Percentiles rank a stretch among this genome's conserved stretches.
Evolutionary conservation across 192 early-diverging fungal genomes (phyloP).

Genomic region (Coemansia sp.): DNA sequence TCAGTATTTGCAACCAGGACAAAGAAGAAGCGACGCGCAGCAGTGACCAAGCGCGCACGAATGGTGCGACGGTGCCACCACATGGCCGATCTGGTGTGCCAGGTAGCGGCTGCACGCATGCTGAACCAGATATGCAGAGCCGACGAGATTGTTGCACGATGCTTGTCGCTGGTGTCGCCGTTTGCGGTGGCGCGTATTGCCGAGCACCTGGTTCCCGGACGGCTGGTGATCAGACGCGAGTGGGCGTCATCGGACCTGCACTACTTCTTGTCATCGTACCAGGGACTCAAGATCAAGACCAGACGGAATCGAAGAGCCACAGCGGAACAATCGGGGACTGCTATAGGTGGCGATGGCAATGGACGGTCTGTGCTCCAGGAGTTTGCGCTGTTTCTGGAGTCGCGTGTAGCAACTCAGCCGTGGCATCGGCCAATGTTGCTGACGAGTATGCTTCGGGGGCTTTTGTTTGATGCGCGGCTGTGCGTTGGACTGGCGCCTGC

Average conservation of each 20-base stretch:
- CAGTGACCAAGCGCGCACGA: slow-evolving; percentile 37
- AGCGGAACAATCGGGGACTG: background rate
- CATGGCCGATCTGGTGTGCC: slow-evolving; percentile 33
- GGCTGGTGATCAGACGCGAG: slow-evolving; percentile 31
- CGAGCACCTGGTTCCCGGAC: slow-evolving; percentile 30
- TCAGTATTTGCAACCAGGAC: background rate
- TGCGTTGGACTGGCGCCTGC: slow-evolving; percentile 37
- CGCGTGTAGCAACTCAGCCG: slow-evolving; percentile 13
- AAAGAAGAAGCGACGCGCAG: slow-evolving; percentile 10
- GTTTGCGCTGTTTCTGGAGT: slow-evolving; percentile 22
- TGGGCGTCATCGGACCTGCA: slow-evolving; percentile 47
- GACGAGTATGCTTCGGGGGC: slow-evolving; percentile 26
- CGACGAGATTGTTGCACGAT: slow-evolving; percentile 8
- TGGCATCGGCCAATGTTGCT: slow-evolving; percentile 52
- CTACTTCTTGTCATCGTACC: slow-evolving; percentile 23
- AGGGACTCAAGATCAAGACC: background rate
- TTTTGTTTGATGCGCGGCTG: slow-evolving; percentile 38
- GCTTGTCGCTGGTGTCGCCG: slow-evolving; percentile 30
- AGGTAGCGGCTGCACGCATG: slow-evolving; percentile 9
- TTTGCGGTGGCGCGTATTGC: slow-evolving; percentile 18
- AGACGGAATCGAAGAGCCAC: background rate
- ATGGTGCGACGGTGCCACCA: slow-evolving; percentile 39
- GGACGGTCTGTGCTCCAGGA: slow-evolving; percentile 5
- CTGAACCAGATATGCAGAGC: slow-evolving; percentile 25
- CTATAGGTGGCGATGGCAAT: too few relatives aligned